These are phyloP conservation scores for Juncus inflexus DNA, from an alignment of 176 grass and related monocot species.

Conservation along the genomic window DNA sequence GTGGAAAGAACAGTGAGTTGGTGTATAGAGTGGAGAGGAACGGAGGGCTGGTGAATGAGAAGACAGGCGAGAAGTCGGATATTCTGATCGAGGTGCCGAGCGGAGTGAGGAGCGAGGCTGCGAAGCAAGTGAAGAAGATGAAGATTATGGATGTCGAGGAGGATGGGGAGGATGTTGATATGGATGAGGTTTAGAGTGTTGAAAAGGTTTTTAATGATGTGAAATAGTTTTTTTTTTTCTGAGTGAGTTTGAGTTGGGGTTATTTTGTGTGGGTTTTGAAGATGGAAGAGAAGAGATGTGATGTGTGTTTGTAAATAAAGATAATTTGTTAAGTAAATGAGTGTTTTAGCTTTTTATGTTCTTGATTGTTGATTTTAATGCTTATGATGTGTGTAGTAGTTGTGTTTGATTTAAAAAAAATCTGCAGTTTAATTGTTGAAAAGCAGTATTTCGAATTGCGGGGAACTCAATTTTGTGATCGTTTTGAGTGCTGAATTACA, in stretches of 20 bases:
- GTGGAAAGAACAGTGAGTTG: constrained; percentile 49
- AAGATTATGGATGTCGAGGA: constrained; percentile 41
- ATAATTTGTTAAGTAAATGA: background rate
- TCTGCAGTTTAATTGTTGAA: too few species aligned
- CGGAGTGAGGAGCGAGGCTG: constrained; percentile 19
- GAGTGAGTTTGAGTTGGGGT: background rate
- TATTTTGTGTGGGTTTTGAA: background rate
- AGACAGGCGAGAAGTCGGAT: constrained; percentile 61
- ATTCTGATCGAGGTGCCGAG: constrained; percentile 71
- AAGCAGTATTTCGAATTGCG: too few species aligned
- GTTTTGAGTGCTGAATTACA: too few species aligned
- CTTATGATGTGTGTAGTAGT: too few species aligned
- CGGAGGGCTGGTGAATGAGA: constrained; percentile 59
- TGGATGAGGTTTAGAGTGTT: constrained; percentile 33
- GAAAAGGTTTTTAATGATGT: background rate
- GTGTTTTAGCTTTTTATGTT: background rate
- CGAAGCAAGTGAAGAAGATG: constrained; percentile 49
- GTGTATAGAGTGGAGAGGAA: constrained; percentile 52
- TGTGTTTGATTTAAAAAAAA: too few species aligned
- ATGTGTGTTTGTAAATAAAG: background rate
- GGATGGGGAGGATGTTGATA: constrained; percentile 39
- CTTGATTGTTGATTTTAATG: background rate
- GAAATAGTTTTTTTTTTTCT: background rate
- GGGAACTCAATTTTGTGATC: too few species aligned
- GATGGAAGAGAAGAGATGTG: background rate